Evolutionary conservation across 2,329 filamentous ascomycete species (phyloP).

Genomic region (Aspergillus alliaceus): DNA sequence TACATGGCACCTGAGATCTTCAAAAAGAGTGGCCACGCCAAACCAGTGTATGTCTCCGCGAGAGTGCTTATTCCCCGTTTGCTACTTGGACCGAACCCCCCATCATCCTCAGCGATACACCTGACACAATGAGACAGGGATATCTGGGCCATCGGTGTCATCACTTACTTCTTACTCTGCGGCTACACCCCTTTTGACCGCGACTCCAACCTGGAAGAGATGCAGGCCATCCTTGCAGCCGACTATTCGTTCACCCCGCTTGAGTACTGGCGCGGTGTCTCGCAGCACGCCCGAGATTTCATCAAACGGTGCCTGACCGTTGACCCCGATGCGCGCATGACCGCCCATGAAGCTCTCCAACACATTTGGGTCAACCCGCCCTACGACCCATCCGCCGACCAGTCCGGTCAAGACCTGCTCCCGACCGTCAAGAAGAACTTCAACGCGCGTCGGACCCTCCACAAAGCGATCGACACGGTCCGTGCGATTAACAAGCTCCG

Average conservation of each 20-base stretch:
- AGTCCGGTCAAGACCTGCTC: constrained; percentile 54
- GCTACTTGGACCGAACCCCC: not conserved
- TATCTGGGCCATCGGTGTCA: constrained; percentile 97
- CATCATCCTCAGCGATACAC: not conserved
- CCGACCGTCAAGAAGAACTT: constrained; percentile 71
- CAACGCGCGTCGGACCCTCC: constrained; percentile 64
- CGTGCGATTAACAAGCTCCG: constrained; percentile 67
- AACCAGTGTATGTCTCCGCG: constrained; percentile 69
- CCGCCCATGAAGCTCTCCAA: constrained; percentile 73
- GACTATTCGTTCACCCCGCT: constrained; percentile 94
- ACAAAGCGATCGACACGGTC: constrained; percentile 68
- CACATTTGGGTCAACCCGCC: constrained; percentile 65
- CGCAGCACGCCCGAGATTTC: constrained; percentile 81
- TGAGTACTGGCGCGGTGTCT: constrained; percentile 97
- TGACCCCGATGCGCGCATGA: constrained; percentile 84
- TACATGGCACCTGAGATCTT: constrained; percentile 99
- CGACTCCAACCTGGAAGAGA: constrained; percentile 96
- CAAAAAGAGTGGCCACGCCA: constrained; percentile 96
- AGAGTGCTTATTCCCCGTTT: not conserved
- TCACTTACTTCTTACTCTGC: constrained; percentile 97
- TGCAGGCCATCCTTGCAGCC: constrained; percentile 96
- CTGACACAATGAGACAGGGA: constrained; percentile 54
- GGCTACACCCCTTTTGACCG: constrained; percentile 98
- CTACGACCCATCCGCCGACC: constrained; percentile 41
- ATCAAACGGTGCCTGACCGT: constrained; percentile 90